Percentiles rank a stretch among this genome's conserved stretches.
These are phyloP conservation scores for Phyllosticta citrichinensis DNA, from an alignment of 2,329 filamentous ascomycete genomes.

Conservation along the genomic window DNA sequence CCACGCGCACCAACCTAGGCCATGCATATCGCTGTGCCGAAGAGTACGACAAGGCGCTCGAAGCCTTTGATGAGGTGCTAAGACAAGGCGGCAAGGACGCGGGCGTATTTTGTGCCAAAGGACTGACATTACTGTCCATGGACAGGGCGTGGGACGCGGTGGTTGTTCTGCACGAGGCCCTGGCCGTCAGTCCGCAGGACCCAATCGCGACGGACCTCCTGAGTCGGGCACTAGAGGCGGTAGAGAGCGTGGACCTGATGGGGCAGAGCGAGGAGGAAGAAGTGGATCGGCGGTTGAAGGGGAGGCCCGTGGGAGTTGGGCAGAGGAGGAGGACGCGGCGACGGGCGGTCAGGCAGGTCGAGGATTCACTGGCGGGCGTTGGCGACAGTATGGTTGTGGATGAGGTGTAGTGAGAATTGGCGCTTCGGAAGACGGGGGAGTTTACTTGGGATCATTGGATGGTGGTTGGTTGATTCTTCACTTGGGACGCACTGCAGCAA, in stretches of 20 bases:
- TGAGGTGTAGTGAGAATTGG: background rate
- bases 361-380: background rate
- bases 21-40: slow-evolving; percentile 72
- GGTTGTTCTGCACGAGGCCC: slow-evolving; percentile 71
- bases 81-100: slow-evolving; percentile 72
- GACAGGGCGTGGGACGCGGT: slow-evolving; percentile 67
- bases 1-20: slow-evolving; percentile 77
- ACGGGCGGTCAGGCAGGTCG: background rate
- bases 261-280: slow-evolving; percentile 14
- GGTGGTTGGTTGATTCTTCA: background rate
- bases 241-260: slow-evolving; percentile 11
- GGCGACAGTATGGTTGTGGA: slow-evolving; percentile 10
- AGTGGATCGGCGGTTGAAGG: slow-evolving; percentile 2
- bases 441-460: background rate
- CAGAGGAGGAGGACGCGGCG: slow-evolving; percentile 1
- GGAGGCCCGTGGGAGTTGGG: slow-evolving; percentile 3
- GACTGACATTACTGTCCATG: slow-evolving; percentile 72
- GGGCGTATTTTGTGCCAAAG: slow-evolving; percentile 71
- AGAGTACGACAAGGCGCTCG: slow-evolving; percentile 60
- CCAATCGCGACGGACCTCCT: slow-evolving; percentile 71
- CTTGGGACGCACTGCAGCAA: background rate
- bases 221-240: slow-evolving; percentile 49
- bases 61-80: slow-evolving; percentile 78
- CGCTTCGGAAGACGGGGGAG: background rate
- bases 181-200: slow-evolving; percentile 70